Conservation (phyloP, 495 filamentous ascomycete species). For the Penicillium verhagenii region DNA sequence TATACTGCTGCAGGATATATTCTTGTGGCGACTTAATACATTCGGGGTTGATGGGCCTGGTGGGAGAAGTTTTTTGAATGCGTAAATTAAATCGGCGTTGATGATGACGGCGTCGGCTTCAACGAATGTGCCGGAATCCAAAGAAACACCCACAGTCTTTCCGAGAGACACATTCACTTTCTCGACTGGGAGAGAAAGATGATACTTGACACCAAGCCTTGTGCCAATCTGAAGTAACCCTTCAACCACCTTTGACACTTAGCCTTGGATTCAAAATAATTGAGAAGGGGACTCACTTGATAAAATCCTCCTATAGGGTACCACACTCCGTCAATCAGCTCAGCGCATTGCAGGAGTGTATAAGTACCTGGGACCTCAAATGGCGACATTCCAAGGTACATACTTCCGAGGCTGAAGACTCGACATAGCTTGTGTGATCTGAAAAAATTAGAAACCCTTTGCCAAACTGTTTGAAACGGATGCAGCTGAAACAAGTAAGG, state of each 20-base stretch:
- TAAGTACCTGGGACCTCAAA: slow-evolving; percentile 73
- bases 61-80: slow-evolving; percentile 64
- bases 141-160: background rate
- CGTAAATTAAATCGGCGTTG: slow-evolving; percentile 69
- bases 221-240: slow-evolving; percentile 55
- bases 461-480: slow-evolving; percentile 64
- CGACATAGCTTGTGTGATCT: slow-evolving; percentile 62
- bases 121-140: slow-evolving; percentile 20
- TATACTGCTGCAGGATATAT: slow-evolving; percentile 61
- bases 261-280: background rate
- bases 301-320: slow-evolving; percentile 70
- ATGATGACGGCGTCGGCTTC: slow-evolving; percentile 62
- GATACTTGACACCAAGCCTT: slow-evolving; percentile 55
- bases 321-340: slow-evolving; percentile 70
- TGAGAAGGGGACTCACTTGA: slow-evolving; percentile 3
- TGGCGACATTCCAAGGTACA: slow-evolving; percentile 77
- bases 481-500: slow-evolving; percentile 53
- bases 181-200: slow-evolving; percentile 5
- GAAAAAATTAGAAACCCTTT: slow-evolving; percentile 59
- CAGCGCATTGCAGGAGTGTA: slow-evolving; percentile 68
- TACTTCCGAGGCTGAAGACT: slow-evolving; percentile 72
- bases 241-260: slow-evolving; percentile 42
- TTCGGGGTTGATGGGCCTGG: slow-evolving; percentile 29
- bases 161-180: background rate
- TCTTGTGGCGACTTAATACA: background rate